Evolutionary conservation across 176 grass and related monocot species (phyloP).

Genomic region (Eremochloa ophiuroides): DNA sequence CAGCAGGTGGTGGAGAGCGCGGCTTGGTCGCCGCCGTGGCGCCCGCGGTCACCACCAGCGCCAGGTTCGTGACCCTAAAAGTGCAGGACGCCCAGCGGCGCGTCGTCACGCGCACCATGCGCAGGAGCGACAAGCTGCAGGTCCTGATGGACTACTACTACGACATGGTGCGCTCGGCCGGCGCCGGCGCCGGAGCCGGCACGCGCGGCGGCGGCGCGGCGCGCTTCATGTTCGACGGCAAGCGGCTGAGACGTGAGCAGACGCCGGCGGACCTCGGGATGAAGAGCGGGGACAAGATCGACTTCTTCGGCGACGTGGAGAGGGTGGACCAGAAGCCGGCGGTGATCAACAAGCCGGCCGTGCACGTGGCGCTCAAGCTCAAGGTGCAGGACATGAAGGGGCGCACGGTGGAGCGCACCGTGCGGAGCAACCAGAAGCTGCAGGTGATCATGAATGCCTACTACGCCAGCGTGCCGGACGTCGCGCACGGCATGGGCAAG

Average conservation of each 20-base stretch:
- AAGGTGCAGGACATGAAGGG: conserved; percentile 22
- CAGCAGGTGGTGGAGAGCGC: background rate
- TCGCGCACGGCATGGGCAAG: background rate
- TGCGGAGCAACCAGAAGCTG: conserved; percentile 13
- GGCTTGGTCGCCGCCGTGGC: background rate
- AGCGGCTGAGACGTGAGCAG: background rate
- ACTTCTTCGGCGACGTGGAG: background rate
- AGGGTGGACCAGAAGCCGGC: conserved; percentile 16
- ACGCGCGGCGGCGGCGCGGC: background rate
- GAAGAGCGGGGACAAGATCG: background rate
- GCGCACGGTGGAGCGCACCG: background rate
- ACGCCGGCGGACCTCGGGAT: background rate
- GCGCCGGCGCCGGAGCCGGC: background rate
- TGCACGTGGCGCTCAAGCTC: conserved; percentile 28
- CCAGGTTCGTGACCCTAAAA: background rate
- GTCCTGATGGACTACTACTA: conserved; percentile 5
- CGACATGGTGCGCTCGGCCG: background rate
- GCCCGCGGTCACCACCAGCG: background rate
- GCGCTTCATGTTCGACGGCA: background rate
- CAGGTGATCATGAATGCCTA: conserved; percentile 25
- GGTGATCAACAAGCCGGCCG: conserved; percentile 26
- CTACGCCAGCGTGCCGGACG: conserved; percentile 10
- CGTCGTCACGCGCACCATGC: background rate
- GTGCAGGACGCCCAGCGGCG: background rate
- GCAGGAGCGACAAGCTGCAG: background rate